Base-by-base conservation (phyloP, 345 rosid species). In the Clarkia xantiana region DNA sequence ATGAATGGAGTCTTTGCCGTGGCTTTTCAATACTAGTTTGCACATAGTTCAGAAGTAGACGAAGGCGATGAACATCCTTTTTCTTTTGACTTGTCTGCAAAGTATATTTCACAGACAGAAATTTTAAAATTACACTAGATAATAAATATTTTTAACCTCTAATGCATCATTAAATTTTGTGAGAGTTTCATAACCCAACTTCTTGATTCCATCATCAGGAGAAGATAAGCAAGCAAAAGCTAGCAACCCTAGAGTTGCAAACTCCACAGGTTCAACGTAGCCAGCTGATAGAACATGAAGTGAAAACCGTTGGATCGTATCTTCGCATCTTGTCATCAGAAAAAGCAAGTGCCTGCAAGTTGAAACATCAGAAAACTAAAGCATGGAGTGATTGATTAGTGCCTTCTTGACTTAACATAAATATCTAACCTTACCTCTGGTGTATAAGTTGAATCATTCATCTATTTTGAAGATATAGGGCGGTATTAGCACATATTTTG, bases 1-100 rank as follows among this genome's bases (percentile, higher is more conserved):
- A 84, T 57, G 93, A 76, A 56, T 94, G 93, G 61, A 91, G 74
- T 65, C 84, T 76, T 68, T 86, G 93, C 94, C 96, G 83, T 22
- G 76, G 65, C 53, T 91, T 80, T 58, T 71, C 56, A 47, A 86
- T 80, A 55, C 85, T 96, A 73, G 86, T 91, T 81, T 81, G 89
- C 48, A 86, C 64, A 63, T 63, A 63, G 66, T 71, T 67, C 76
- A 91, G 70, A 49, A 91, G 69, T 56, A 91, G 83, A 54, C 66
- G 75, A 56, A 90, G 81, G 46, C 67, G 68, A 66, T 44, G 66
- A 40, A 64, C 58, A 44, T 79, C 83, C 64, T 74, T 79, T 70
- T 65, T 90, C 76, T 73, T 81, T 67, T 58, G 71, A 60, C 69
- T 60, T 57, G 53, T 65, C 93, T 83, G 80, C 55, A 71, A 67